Conservation (phyloP, 1,284 basidiomycete genomes). For the Rhizoctonia solani region DNA sequence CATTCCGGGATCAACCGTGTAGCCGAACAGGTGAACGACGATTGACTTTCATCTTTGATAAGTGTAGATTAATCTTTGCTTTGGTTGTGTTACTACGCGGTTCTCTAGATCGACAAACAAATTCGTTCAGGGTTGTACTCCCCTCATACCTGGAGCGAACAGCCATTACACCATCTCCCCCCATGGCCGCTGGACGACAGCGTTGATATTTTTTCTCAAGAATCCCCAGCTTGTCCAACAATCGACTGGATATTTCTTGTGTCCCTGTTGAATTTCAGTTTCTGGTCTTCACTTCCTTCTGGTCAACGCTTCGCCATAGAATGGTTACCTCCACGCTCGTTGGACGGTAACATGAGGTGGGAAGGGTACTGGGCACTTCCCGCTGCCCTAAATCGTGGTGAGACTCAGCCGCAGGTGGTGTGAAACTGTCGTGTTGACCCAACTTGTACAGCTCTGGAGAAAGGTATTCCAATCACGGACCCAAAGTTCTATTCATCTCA, state of each 20-base stretch:
- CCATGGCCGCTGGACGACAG: slow-evolving; percentile 56
- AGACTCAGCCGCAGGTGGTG: slow-evolving; percentile 34
- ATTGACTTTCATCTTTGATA: too few relatives aligned
- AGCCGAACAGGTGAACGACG: slow-evolving; percentile 26
- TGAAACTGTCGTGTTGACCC: not conserved
- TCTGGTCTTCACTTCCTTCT: slow-evolving; percentile 69
- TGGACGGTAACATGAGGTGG: slow-evolving; percentile 57
- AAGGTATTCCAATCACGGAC: slow-evolving; percentile 71
- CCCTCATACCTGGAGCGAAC: slow-evolving; percentile 75
- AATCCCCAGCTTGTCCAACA: slow-evolving; percentile 59
- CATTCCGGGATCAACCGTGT: slow-evolving; percentile 13
- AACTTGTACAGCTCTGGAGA: slow-evolving; percentile 57
- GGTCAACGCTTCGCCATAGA: slow-evolving; percentile 68
- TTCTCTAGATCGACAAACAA: slow-evolving; percentile 59
- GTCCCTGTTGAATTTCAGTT: slow-evolving; percentile 81
- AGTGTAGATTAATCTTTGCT: not conserved
- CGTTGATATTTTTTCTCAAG: slow-evolving; percentile 46
- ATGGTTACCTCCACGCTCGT: slow-evolving; percentile 53
- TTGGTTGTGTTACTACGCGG: not conserved
- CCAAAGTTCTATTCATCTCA: slow-evolving; percentile 74
- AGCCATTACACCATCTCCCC: slow-evolving; percentile 73
- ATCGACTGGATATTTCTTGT: slow-evolving; percentile 85
- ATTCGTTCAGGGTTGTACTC: slow-evolving; percentile 66
- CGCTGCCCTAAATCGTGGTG: slow-evolving; percentile 75
- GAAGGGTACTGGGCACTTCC: slow-evolving; percentile 79